These are phyloP conservation scores for Geranomyces michiganensis DNA, from an alignment of 192 early-diverging fungal genomes.

Conservation along the genomic window DNA sequence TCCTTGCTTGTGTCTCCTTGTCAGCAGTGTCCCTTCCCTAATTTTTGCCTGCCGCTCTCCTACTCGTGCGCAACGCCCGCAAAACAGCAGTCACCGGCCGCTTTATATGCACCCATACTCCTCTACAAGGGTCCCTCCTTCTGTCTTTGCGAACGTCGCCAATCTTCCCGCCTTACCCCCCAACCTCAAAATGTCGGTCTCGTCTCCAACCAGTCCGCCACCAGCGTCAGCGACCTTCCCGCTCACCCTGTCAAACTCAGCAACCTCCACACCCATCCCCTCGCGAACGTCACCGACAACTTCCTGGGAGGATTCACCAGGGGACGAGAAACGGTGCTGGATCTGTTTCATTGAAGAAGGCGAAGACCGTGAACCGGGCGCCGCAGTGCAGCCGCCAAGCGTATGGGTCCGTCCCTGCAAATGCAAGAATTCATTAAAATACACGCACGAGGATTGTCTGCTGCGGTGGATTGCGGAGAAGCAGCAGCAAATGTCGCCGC, in stretches of 20 bases:
- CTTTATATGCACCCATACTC: no score
- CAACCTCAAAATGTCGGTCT: neutral
- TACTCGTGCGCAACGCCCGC: no score
- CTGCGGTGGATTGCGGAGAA: conserved; percentile 43
- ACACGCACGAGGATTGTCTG: conserved; percentile 46
- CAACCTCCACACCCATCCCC: neutral
- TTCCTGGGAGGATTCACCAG: conserved; percentile 30
- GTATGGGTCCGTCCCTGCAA: conserved; percentile 31
- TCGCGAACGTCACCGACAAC: no score
- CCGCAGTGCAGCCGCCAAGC: neutral
- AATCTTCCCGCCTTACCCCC: neutral
- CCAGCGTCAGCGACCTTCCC: neutral
- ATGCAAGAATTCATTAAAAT: conserved; percentile 31
- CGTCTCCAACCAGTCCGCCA: neutral
- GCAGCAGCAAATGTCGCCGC: conserved; percentile 8
- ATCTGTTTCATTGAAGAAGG: conserved; percentile 45
- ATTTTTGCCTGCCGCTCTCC: no score
- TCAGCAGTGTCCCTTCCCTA: no score
- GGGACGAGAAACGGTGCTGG: conserved; percentile 42
- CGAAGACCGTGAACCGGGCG: neutral
- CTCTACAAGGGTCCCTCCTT: neutral
- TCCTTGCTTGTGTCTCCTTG: no score
- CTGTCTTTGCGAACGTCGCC: neutral
- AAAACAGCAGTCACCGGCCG: no score
- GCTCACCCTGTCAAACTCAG: neutral